Base-by-base conservation (phyloP, 345 rosid species). In the Microcos paniculata region DNA sequence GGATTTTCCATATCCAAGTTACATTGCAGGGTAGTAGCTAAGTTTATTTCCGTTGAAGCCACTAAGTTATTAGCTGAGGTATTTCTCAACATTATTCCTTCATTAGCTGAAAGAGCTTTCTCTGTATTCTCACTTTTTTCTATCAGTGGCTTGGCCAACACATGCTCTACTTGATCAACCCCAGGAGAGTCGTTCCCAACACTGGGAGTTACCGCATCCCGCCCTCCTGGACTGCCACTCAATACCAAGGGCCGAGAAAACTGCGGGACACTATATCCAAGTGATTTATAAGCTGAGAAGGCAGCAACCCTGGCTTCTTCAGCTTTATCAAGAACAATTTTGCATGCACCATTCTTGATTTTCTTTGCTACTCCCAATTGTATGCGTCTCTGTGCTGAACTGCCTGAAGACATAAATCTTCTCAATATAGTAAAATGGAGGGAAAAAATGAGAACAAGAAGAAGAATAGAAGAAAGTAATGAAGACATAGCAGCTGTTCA, bases 291-390 rank as follows among this genome's bases (percentile, higher is more conserved):
- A 77, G 96, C 91, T 66, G 94, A 87, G 81, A 95, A 95, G 80
- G 98, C 99, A 85, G 93, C 92, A 73, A 85, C 79, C 82, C 96
- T 87, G 38, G 98, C 99, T 83, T 93, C 99, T 89, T 95, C 98
- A 26, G 98, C 98, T 88, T 95, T 93, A 78, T 93, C 98, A 76
- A 93, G 90, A 75, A 95, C 99, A 85, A 95, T 90, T 89, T 90
- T 95, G 67, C 94, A 88, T 15, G 99, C 97, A 77, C 94, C 96
- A 81, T 89, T 93, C 85, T 89, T 95, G 49, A 95, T 91, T 87
- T 95, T 95, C 88, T 90, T 95, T 38, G 96, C 99, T 79, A 91
- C 85, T 70, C 99, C 96, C 79, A 93, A 70, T 12, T 90, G 96
- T 71, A 90, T 57, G 63, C 91, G 89, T 79, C 89, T 88, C 82